Conservation (phyloP, 495 filamentous ascomycete genomes). For the Xylaria bambusicola region DNA sequence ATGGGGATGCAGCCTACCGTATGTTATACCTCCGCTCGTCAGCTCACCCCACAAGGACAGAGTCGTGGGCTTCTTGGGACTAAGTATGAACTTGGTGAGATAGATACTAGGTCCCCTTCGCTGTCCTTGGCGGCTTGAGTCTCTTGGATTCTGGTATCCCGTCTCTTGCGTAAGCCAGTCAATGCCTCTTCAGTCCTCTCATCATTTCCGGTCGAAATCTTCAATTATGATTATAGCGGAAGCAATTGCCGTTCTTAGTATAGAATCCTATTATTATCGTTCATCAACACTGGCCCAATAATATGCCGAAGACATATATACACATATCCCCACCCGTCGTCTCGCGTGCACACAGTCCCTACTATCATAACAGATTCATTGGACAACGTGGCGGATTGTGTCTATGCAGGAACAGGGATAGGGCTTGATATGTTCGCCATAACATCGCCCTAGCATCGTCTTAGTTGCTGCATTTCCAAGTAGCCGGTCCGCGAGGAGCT, state of each 20-base stretch:
- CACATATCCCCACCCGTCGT: not conserved
- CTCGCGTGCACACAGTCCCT: not conserved
- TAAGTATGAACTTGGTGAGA: too few relatives aligned
- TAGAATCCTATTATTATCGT: not conserved
- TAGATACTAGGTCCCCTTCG: too few relatives aligned
- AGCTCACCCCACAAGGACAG: too few relatives aligned
- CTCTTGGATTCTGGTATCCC: too few relatives aligned
- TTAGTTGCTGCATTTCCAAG: constrained; percentile 2
- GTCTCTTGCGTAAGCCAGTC: not conserved
- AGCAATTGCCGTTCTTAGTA: constrained; percentile 1
- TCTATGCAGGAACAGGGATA: constrained; percentile 8
- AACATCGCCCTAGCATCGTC: not conserved
- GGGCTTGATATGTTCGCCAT: not conserved
- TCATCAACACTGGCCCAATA: not conserved
- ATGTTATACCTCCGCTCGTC: too few relatives aligned
- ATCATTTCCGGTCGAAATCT: not conserved
- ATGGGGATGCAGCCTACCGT: too few relatives aligned
- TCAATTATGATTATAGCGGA: not conserved
- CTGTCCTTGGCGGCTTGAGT: too few relatives aligned
- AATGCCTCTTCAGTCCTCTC: not conserved
- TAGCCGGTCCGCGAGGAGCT: constrained; percentile 4
- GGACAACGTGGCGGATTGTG: constrained; percentile 10
- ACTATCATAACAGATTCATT: constrained; percentile 9
- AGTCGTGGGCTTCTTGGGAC: too few relatives aligned
- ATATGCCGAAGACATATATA: constrained; percentile 4